A percentile compares a stretch with the other conserved stretches of the same genome.
phyloP scores from a whole-genome alignment of 805 yeast species.

The Limtongia smithiae region DNA sequence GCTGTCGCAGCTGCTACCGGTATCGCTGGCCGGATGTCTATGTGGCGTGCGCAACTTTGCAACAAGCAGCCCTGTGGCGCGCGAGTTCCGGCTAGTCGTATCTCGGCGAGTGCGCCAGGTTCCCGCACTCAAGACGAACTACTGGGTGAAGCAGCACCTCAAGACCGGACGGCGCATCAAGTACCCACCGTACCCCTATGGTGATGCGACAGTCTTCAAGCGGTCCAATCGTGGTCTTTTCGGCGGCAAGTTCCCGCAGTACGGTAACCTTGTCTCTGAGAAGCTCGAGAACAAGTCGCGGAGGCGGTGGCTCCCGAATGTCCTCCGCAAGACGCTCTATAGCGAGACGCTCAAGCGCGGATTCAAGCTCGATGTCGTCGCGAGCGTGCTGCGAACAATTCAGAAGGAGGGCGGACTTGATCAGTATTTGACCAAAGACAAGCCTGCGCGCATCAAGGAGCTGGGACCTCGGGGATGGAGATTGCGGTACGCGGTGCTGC shows the following conservation, averaged over 20 bases:
- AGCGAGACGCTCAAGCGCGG: slow-evolving; percentile 67
- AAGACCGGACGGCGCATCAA: slow-evolving; percentile 27
- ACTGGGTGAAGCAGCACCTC: slow-evolving; percentile 25
- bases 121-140: slow-evolving; percentile 20
- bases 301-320: slow-evolving; percentile 77
- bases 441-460: slow-evolving; percentile 85
- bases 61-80: not conserved
- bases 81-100: slow-evolving; percentile 11
- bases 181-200: slow-evolving; percentile 71
- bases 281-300: slow-evolving; percentile 62
- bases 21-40: not conserved
- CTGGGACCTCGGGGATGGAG: slow-evolving; percentile 92
- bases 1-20: too few relatives aligned
- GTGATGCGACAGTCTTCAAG: slow-evolving; percentile 72
- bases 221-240: slow-evolving; percentile 83
- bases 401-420: slow-evolving; percentile 95
- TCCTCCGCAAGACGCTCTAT: slow-evolving; percentile 72
- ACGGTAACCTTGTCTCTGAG: slow-evolving; percentile 77
- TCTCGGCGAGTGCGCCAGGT: slow-evolving; percentile 16
- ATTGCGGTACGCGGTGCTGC: slow-evolving; percentile 69
- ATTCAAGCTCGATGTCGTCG: slow-evolving; percentile 60
- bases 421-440: slow-evolving; percentile 79
- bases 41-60: slow-evolving; percentile 8
- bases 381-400: slow-evolving; percentile 80
- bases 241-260: slow-evolving; percentile 79